Percentiles rank a stretch among this genome's conserved stretches.
Conservation (phyloP, 2,329 filamentous ascomycete species). For the Penicillium concentricum region DNA sequence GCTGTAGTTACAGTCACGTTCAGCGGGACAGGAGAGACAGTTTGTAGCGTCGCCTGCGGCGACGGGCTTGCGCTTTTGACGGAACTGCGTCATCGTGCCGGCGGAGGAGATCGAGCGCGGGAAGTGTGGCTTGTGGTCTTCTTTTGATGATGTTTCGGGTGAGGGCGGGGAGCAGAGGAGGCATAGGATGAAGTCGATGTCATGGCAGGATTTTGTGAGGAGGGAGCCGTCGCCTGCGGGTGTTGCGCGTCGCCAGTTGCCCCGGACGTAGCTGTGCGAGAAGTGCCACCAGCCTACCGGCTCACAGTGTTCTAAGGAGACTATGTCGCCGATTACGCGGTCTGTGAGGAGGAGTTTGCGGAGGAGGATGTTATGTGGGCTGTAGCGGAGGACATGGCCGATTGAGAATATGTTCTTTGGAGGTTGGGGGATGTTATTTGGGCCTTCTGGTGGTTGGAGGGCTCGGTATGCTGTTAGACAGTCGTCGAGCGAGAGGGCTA, state of each 20-base stretch:
- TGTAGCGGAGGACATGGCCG: slow-evolving; percentile 91
- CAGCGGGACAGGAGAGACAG: slow-evolving; percentile 76
- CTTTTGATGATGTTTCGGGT: slow-evolving; percentile 24
- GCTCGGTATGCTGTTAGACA: slow-evolving; percentile 68
- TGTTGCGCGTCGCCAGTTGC: slow-evolving; percentile 86
- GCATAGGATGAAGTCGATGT: slow-evolving; percentile 92
- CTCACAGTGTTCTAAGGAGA: slow-evolving; percentile 87
- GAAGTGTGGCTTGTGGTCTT: slow-evolving; percentile 59
- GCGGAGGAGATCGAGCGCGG: slow-evolving; percentile 73
- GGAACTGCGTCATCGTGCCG: slow-evolving; percentile 77
- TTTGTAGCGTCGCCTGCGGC: slow-evolving; percentile 77
- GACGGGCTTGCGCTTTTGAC: slow-evolving; percentile 69
- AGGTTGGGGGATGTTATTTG: slow-evolving; percentile 18
- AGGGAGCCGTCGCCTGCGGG: slow-evolving; percentile 72
- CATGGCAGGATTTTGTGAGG: slow-evolving; percentile 93
- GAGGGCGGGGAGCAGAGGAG: slow-evolving; percentile 71
- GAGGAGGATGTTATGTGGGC: slow-evolving; percentile 84
- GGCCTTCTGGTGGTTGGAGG: slow-evolving; percentile 25
- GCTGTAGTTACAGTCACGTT: slow-evolving; percentile 77
- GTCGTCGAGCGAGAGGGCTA: slow-evolving; percentile 75
- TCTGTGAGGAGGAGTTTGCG: slow-evolving; percentile 74
- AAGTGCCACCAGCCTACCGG: slow-evolving; percentile 98
- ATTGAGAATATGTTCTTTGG: slow-evolving; percentile 71
- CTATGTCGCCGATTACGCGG: slow-evolving; percentile 74
- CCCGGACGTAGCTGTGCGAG: slow-evolving; percentile 81